Percentiles rank a stretch among this genome's conserved stretches.
Evolutionary conservation across 2,329 filamentous ascomycete genomes (phyloP).

Genomic region (Xylaria arbuscula): DNA sequence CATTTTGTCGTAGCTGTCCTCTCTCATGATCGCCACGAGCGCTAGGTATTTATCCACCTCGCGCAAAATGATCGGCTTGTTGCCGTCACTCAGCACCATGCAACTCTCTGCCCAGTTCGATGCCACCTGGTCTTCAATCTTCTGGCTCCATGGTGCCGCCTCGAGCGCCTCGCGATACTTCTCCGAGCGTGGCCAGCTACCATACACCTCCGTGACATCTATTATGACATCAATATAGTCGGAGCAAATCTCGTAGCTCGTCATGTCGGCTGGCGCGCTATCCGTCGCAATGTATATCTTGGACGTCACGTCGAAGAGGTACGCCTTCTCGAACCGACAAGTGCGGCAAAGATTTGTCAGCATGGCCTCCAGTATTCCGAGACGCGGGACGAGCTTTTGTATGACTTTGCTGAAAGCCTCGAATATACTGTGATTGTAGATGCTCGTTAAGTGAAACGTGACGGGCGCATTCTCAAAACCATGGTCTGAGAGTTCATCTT

Average conservation of each 20-base stretch:
- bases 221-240: slow-evolving; percentile 99
- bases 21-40: slow-evolving; percentile 86
- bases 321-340: slow-evolving; percentile 96
- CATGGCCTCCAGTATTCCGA: slow-evolving; percentile 91
- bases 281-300: slow-evolving; percentile 99
- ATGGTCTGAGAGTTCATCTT: slow-evolving; percentile 93
- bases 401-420: slow-evolving; percentile 99
- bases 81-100: slow-evolving; percentile 73
- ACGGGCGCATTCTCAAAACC: slow-evolving; percentile 94
- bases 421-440: slow-evolving; percentile 98
- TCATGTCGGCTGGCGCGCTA: slow-evolving; percentile 91
- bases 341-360: slow-evolving; percentile 94
- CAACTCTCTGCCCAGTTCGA: slow-evolving; percentile 75
- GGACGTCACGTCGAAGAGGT: slow-evolving; percentile 95
- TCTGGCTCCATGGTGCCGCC: slow-evolving; percentile 69
- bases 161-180: slow-evolving; percentile 67
- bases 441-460: slow-evolving; percentile 94
- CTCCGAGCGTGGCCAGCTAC: slow-evolving; percentile 72
- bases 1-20: slow-evolving; percentile 85
- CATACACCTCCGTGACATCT: slow-evolving; percentile 95
- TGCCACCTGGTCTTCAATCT: slow-evolving; percentile 73
- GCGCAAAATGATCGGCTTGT: slow-evolving; percentile 73
- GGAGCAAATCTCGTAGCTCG: slow-evolving; percentile 96
- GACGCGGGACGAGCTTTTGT: slow-evolving; percentile 93
- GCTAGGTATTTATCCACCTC: slow-evolving; percentile 81